Conservation (phyloP, 352 stramenopile genomes). For the Phytophthora foliorum region DNA sequence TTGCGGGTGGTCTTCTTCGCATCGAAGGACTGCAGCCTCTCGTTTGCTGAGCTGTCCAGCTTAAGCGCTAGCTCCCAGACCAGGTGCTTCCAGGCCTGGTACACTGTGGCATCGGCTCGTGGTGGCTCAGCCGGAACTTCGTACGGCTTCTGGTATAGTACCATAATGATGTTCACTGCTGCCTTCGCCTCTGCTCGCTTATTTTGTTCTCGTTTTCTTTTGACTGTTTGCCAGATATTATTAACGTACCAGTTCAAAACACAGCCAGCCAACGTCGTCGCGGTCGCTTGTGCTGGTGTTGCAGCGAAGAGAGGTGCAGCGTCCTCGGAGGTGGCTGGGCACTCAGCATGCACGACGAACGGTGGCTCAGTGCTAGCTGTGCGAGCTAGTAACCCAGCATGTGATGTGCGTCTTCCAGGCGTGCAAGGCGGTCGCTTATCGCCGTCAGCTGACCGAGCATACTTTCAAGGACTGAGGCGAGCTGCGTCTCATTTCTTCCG, state of each 20-base stretch:
- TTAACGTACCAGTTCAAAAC: conserved; percentile 9
- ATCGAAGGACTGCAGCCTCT: conserved; percentile 4
- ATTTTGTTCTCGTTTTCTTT: conserved; percentile 14
- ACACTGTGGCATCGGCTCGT: not conserved
- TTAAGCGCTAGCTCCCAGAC: not conserved
- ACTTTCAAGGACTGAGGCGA: no score
- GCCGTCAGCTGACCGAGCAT: no score
- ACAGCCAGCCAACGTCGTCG: not conserved
- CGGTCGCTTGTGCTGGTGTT: not conserved
- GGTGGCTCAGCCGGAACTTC: not conserved
- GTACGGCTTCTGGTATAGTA: conserved; percentile 10
- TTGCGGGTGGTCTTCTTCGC: not conserved
- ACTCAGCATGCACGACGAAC: not conserved
- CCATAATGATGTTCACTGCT: conserved; percentile 3
- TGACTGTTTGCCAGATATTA: conserved; percentile 9
- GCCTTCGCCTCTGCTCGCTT: conserved; percentile 11
- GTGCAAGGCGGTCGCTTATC: no score
- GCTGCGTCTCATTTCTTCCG: no score
- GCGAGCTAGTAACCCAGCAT: no score
- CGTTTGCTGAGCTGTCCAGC: not conserved
- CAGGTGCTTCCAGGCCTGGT: not conserved
- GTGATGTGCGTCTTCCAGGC: no score
- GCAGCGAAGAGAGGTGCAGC: no score
- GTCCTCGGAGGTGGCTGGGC: no score
- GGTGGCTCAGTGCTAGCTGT: no score